These are phyloP conservation scores for Cutaneotrichosporon sp. DNA, from an alignment of 1,284 basidiomycete species.

Conservation along the genomic window DNA sequence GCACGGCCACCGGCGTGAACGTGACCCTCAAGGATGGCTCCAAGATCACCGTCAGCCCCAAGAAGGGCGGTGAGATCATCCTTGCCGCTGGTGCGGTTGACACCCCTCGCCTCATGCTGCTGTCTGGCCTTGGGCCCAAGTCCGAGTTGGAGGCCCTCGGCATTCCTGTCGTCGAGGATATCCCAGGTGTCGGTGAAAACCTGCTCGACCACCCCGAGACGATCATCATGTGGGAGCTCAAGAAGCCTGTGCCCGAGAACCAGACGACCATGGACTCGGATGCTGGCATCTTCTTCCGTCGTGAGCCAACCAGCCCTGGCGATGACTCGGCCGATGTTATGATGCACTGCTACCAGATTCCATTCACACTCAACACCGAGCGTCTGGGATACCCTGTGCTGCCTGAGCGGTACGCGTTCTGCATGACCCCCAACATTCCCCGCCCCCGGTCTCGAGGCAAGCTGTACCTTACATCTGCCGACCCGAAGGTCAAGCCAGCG, in stretches of 20 bases:
- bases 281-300: conserved; percentile 19
- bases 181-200: conserved; percentile 63
- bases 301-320: conserved; percentile 5
- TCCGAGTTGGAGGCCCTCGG: conserved; percentile 55
- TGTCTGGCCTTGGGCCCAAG: conserved; percentile 60
- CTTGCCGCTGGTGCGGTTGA: conserved; percentile 56
- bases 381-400: conserved; percentile 16
- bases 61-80: conserved; percentile 42
- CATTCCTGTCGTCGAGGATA: conserved; percentile 49
- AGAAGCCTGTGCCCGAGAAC: conserved; percentile 15
- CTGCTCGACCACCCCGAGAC: conserved; percentile 57
- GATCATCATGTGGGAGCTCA: conserved; percentile 21
- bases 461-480: conserved; percentile 9
- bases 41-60: conserved; percentile 43
- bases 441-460: conserved; percentile 14
- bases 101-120: conserved; percentile 59
- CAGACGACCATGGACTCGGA: conserved; percentile 22
- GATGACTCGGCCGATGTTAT: conserved; percentile 18
- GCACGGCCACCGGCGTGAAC: conserved; percentile 16
- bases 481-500: conserved; percentile 17
- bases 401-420: conserved; percentile 18
- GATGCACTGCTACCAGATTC: conserved; percentile 26
- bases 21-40: conserved; percentile 18
- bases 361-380: conserved; percentile 21
- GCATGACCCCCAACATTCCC: conserved; percentile 23